Conservation (phyloP, 495 filamentous ascomycete species). For the Immersiella caudata region DNA sequence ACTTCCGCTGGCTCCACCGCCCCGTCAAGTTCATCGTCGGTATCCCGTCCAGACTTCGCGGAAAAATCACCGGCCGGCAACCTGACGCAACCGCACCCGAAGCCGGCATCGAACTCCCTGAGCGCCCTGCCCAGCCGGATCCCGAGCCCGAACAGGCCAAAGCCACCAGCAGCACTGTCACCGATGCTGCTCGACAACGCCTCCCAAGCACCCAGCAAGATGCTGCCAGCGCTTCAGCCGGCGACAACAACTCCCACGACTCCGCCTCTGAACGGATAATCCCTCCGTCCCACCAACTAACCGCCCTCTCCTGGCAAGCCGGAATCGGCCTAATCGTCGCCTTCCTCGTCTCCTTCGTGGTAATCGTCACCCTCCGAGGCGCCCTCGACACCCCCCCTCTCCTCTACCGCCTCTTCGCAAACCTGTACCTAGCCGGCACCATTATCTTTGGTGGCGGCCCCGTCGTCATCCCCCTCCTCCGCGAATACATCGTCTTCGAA, state of each 20-base stretch:
- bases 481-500: conserved; percentile 74
- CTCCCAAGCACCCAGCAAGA: background rate
- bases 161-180: background rate
- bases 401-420: conserved; percentile 64
- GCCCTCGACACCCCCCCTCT: conserved; percentile 50
- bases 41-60: background rate
- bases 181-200: background rate
- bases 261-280: conserved; percentile 40
- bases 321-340: conserved; percentile 51
- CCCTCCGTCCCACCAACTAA: conserved; percentile 40
- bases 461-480: conserved; percentile 79
- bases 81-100: background rate
- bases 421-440: conserved; percentile 83
- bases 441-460: conserved; percentile 88
- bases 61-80: background rate
- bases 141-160: background rate
- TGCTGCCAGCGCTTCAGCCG: background rate
- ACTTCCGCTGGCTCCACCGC: conserved; percentile 56
- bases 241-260: background rate
- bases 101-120: conserved; percentile 6
- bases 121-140: background rate
- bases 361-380: conserved; percentile 60
- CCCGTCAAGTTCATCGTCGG: conserved; percentile 23
- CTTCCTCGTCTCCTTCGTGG: conserved; percentile 64
- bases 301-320: conserved; percentile 45